Conservation (phyloP, 768 basidiomycete species). For the Agaricus sinodeliciosus region DNA sequence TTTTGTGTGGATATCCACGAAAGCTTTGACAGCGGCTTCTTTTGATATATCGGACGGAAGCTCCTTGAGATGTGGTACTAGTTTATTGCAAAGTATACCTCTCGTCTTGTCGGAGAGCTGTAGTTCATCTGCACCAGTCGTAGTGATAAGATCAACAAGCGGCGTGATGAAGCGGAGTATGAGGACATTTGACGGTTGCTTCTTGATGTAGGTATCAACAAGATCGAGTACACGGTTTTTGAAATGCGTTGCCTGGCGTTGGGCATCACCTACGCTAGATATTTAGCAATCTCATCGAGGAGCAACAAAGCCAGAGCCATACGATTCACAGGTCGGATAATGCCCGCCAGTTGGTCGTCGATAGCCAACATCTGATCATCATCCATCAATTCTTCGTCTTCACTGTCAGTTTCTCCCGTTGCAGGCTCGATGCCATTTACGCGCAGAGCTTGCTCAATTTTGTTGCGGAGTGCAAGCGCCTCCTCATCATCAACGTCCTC, state of each 20-base stretch:
- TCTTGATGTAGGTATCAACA: constrained; percentile 79
- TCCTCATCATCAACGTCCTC: constrained; percentile 37
- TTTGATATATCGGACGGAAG: constrained; percentile 40
- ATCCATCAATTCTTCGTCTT: constrained; percentile 74
- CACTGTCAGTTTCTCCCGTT: constrained; percentile 50
- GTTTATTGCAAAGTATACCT: constrained; percentile 67
- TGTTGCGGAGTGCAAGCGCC: constrained; percentile 51
- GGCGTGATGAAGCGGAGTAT: constrained; percentile 65
- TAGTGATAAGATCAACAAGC: constrained; percentile 66
- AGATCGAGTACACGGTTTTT: constrained; percentile 94
- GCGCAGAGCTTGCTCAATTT: constrained; percentile 58
- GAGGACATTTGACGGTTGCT: constrained; percentile 68
- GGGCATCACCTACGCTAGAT: constrained; percentile 45
- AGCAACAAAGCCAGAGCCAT: constrained; percentile 11
- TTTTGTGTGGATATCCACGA: constrained; percentile 63
- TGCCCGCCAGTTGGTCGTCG: constrained; percentile 84
- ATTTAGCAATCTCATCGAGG: background rate
- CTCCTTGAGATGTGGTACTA: constrained; percentile 66
- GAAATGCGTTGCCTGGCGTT: constrained; percentile 91
- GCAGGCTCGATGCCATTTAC: constrained; percentile 53
- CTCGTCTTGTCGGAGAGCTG: constrained; percentile 87
- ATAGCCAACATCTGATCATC: constrained; percentile 99
- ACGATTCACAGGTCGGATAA: constrained; percentile 78
- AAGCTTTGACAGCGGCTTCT: constrained; percentile 37
- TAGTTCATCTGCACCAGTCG: constrained; percentile 66